Percentiles rank a stretch among this genome's conserved stretches.
phyloP scores from a whole-genome alignment of 2,329 filamentous ascomycete species.

The Ophiocordyceps camponoti-rufipedis region DNA sequence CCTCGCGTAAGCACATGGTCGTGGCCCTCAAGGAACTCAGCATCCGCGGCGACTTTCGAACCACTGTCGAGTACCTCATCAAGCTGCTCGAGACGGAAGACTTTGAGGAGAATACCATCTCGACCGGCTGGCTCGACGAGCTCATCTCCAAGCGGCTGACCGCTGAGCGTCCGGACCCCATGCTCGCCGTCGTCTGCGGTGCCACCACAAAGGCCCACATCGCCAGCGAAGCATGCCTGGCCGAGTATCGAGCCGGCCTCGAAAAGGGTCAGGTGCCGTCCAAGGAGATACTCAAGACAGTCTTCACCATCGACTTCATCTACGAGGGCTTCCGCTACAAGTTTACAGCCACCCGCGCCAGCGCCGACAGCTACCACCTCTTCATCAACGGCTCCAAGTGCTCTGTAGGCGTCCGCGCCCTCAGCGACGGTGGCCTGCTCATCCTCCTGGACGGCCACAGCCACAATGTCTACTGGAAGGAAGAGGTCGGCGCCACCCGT shows the following conservation, averaged over 20 bases:
- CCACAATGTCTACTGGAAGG: conserved; percentile 99
- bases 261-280: conserved; percentile 96
- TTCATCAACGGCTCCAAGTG: conserved; percentile 99
- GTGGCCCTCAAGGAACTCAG: conserved; percentile 95
- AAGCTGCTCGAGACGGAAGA: conserved; percentile 96
- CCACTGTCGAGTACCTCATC: conserved; percentile 96
- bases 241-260: conserved; percentile 71
- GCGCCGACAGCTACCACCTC: conserved; percentile 83
- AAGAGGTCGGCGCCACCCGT: conserved; percentile 89
- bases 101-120: conserved; percentile 98
- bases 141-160: conserved; percentile 96
- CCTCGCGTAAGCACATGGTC: conserved; percentile 97
- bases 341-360: conserved; percentile 90
- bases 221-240: conserved; percentile 76
- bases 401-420: conserved; percentile 75
- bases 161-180: conserved; percentile 83
- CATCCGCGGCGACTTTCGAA: conserved; percentile 98
- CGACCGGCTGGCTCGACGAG: conserved; percentile 96
- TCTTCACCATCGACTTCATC: conserved; percentile 96
- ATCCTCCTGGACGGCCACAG: conserved; percentile 81
- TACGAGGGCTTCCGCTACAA: conserved; percentile 95
- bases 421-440: conserved; percentile 85
- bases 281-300: conserved; percentile 92
- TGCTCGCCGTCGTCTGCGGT: conserved; percentile 87
- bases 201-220: conserved; percentile 90